These are phyloP conservation scores for Sugiyamaella floridensis DNA, from an alignment of 805 yeast species.

Conservation along the genomic window DNA sequence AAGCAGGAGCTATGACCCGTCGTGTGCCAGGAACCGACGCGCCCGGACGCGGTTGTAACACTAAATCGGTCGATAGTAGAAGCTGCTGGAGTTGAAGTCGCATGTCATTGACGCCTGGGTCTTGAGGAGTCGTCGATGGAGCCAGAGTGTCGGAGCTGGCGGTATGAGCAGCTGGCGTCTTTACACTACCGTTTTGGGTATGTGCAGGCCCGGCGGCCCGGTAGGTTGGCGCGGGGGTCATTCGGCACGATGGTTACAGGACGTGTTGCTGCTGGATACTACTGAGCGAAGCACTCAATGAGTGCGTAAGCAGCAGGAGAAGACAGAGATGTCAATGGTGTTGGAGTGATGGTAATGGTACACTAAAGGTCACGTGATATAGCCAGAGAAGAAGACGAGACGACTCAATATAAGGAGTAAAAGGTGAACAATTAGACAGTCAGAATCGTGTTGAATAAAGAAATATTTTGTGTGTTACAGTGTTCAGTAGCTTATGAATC, in stretches of 20 bases:
- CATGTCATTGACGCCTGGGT: slow-evolving; percentile 14
- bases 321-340: no score
- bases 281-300: background rate
- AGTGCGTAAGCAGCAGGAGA: no score
- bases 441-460: no score
- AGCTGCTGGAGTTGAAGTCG: slow-evolving; percentile 20
- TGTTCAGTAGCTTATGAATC: no score
- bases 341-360: no score
- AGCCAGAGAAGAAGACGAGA: no score
- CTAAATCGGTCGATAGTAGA: slow-evolving; percentile 18
- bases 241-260: background rate
- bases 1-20: slow-evolving; percentile 10
- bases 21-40: background rate
- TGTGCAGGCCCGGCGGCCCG: background rate
- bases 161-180: background rate
- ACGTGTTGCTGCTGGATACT: background rate
- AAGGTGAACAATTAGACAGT: no score
- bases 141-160: background rate
- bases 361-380: no score
- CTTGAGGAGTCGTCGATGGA: background rate
- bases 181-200: background rate
- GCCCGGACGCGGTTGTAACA: slow-evolving; percentile 3
- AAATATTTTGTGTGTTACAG: no score
- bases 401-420: no score
- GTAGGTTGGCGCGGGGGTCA: background rate